Evolutionary conservation across 768 basidiomycete genomes (phyloP).

Genomic region (Artomyces pyxidatus): DNA sequence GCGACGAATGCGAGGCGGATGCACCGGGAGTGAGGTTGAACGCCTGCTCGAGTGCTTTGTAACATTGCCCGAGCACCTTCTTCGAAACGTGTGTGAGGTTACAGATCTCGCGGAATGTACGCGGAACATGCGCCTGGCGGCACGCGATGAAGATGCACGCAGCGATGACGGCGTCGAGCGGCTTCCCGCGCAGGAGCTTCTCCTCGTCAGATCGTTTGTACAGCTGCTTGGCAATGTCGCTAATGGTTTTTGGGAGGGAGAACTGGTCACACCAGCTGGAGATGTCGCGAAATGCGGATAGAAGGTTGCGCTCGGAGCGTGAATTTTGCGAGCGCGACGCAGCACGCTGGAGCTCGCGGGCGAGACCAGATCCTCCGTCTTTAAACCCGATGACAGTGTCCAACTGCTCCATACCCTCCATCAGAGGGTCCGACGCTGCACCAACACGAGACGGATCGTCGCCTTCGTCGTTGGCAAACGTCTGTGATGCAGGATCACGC

Average conservation of each 20-base stretch:
- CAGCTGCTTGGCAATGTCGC: conserved; percentile 93
- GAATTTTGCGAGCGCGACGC: conserved; percentile 73
- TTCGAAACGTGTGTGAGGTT: conserved; percentile 90
- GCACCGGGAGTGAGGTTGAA: conserved; percentile 85
- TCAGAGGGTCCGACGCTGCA: conserved; percentile 84
- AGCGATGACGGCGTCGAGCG: conserved; percentile 87
- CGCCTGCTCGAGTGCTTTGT: conserved; percentile 80
- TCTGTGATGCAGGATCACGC: conserved; percentile 42
- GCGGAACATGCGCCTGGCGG: conserved; percentile 88
- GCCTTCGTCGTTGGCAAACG: conserved; percentile 98
- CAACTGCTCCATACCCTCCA: conserved; percentile 92
- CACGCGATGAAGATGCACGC: conserved; percentile 98
- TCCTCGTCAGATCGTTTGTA: conserved; percentile 98
- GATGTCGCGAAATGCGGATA: conserved; percentile 86
- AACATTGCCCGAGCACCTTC: conserved; percentile 91
- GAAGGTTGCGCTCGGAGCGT: conserved; percentile 77
- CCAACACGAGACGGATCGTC: conserved; percentile 99
- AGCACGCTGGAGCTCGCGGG: conserved; percentile 88
- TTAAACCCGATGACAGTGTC: conserved; percentile 93
- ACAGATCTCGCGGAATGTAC: conserved; percentile 95
- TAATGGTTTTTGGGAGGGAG: conserved; percentile 86
- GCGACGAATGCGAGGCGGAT: conserved; percentile 33
- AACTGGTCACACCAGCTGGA: conserved; percentile 93
- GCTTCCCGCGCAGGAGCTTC: conserved; percentile 85
- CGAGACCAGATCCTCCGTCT: conserved; percentile 90